Conservation (phyloP, 2,329 filamentous ascomycete species). For the Aspergillus amoenus region DNA sequence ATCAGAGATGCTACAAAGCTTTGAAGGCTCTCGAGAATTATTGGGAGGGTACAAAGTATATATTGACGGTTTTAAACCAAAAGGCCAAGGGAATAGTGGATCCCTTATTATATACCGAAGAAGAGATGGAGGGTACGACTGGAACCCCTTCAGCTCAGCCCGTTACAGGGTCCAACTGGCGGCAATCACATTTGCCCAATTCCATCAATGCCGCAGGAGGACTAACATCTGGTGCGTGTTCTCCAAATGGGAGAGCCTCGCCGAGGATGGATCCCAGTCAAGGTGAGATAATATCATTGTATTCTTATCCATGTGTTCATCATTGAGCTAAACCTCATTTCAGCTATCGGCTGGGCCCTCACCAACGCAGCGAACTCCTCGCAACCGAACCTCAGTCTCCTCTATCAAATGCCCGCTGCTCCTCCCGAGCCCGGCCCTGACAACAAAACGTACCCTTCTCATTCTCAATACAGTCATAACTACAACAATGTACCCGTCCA, state of each 20-base stretch:
- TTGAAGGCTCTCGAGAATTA: conserved; percentile 77
- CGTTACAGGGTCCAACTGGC: conserved; percentile 54
- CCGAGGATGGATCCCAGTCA: conserved; percentile 52
- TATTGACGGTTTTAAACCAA: conserved; percentile 80
- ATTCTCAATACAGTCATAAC: conserved; percentile 32
- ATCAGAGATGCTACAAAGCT: conserved; percentile 82
- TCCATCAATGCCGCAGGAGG: conserved; percentile 24
- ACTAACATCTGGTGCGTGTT: conserved; percentile 23
- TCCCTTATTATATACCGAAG: conserved; percentile 62
- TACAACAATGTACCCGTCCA: conserved; percentile 26
- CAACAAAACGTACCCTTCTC: conserved; percentile 30
- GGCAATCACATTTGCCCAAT: conserved; percentile 33
- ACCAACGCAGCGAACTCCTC: conserved; percentile 84
- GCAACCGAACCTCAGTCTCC: conserved; percentile 76
- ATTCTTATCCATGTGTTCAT: not conserved
- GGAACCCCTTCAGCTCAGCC: conserved; percentile 54
- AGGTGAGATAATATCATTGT: conserved; percentile 39
- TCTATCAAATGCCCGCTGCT: conserved; percentile 64
- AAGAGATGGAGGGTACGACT: conserved; percentile 74
- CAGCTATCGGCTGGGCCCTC: conserved; percentile 79
- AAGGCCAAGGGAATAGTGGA: conserved; percentile 86
- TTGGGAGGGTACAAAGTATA: conserved; percentile 85
- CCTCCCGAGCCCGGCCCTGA: conserved; percentile 24
- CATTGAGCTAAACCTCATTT: conserved; percentile 39
- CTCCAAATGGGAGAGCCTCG: conserved; percentile 39